A percentile compares a stretch with the other conserved stretches of the same genome.
These are phyloP conservation scores for Casuarina equisetifolia DNA, from an alignment of 306 rosid species.

Conservation along the genomic window DNA sequence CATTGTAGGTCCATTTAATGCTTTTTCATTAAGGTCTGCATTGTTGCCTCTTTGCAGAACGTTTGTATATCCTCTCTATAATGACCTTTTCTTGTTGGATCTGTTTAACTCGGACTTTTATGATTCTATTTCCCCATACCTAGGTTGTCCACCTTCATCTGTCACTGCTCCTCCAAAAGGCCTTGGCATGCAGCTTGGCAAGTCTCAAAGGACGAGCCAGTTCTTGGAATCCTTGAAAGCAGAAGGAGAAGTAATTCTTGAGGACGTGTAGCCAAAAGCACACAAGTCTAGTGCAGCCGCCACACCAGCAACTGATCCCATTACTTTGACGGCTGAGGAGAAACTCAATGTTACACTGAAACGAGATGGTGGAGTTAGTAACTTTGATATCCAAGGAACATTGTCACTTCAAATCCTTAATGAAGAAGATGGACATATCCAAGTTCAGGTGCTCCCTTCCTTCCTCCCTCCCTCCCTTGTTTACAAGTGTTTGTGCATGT, in stretches of 20 bases:
- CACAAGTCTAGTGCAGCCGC: constrained; percentile 66
- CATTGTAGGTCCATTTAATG: background rate
- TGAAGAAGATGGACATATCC: constrained; percentile 79
- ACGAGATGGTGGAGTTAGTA: constrained; percentile 94
- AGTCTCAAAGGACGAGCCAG: constrained; percentile 81
- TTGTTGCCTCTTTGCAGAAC: background rate
- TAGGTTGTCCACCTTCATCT: constrained; percentile 74
- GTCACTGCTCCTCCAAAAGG: constrained; percentile 97
- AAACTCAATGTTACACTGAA: constrained; percentile 80
- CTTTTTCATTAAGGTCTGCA: constrained; percentile 3
- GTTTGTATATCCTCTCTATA: background rate
- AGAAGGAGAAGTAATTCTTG: constrained; percentile 92
- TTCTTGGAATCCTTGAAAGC: constrained; percentile 93
- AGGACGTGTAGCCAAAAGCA: constrained; percentile 79
- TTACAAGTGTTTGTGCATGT: background rate
- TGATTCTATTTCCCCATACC: constrained; percentile 18
- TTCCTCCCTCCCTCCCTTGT: background rate
- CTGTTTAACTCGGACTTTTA: constrained; percentile 16
- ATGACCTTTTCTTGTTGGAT: background rate
- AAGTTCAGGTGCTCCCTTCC: constrained; percentile 71
- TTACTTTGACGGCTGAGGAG: constrained; percentile 92
- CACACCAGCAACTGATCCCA: constrained; percentile 80
- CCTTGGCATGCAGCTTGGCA: constrained; percentile 87
- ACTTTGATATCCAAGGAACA: constrained; percentile 92
- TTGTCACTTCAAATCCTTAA: constrained; percentile 87